Evolutionary conservation across 768 basidiomycete genomes (phyloP), one percentile per base, ranked within the genome.

Genomic region (Boletus tylopilopsis): DNA sequence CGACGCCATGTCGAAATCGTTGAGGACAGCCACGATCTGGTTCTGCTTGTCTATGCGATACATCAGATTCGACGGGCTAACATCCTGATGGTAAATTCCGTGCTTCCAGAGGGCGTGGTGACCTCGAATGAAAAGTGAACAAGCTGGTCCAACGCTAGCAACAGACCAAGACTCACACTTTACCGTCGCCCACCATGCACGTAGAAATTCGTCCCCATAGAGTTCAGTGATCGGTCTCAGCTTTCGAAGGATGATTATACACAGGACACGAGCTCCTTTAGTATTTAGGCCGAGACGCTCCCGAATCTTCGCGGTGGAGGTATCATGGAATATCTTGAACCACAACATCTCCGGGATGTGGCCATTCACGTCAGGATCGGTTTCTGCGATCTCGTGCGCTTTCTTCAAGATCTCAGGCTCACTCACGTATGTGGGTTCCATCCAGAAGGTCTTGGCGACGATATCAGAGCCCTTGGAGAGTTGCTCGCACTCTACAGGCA

Each of bases 361-460:
- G 5, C 34, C 34, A 0, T 34, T 13, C 6, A 45, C 10, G 23
- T 35, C 32, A 2, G n/a, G 12, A n/a, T 15, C 5, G n/a, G n/a
- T n/a, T 3, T 40, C 2, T 27, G 47, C 51, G 33, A 57, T 50
- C 5, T 48, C 37, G 25, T 54, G 34, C 0, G 46, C 55, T 35
- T 41, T 46, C 22, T 41, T 6, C 18, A 57, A 30, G 8, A 50
- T 53, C 0, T 37, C 40, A 2, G 51, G 37, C 25, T 57, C 52
- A 16, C 49, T 54, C 35, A 3, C 18, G 18, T 49, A 39, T 0
- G 42, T 34, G 9, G 1, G 39, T 16, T 57, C 48, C 0, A 5
- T 7, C 47, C 52, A 45, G 18, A 35, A 29, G 29, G 12, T 12
- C 12, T 29, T 29, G 29, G 12, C 29, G 12, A 29, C 29, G 29